Conservation (phyloP, 345 rosid species). For the Litchi chinensis region DNA sequence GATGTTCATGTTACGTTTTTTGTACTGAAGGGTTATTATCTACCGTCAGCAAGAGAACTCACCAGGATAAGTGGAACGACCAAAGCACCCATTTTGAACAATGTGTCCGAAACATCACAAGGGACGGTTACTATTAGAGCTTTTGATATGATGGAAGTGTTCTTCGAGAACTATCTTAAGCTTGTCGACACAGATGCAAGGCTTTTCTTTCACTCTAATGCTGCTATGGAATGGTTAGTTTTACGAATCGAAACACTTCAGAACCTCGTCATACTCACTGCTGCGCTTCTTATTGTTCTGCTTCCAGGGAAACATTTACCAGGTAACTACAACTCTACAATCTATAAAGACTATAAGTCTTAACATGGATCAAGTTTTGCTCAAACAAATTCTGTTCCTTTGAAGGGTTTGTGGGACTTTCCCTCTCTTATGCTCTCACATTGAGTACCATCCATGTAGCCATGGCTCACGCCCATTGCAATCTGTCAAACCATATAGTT, state of each 20-base stretch:
- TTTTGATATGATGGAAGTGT: constrained; percentile 60
- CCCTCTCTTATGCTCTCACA: constrained; percentile 57
- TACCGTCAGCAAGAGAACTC: constrained; percentile 77
- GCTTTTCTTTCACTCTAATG: constrained; percentile 81
- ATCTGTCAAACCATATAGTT: constrained; percentile 33
- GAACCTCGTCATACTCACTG: constrained; percentile 61
- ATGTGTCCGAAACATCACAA: constrained; percentile 80
- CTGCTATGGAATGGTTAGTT: constrained; percentile 78
- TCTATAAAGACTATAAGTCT: too few relatives aligned
- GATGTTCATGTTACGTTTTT: background rate
- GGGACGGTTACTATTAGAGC: constrained; percentile 83
- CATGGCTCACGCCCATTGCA: constrained; percentile 30
- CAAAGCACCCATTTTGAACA: constrained; percentile 90
- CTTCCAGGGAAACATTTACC: constrained; percentile 63
- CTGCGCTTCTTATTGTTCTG: constrained; percentile 71
- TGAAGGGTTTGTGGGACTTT: constrained; percentile 76
- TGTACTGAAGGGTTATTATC: constrained; percentile 52
- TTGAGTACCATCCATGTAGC: constrained; percentile 24
- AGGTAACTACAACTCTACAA: constrained; percentile 30
- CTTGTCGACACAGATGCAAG: constrained; percentile 77
- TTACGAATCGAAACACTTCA: constrained; percentile 69
- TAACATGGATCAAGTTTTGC: too few relatives aligned
- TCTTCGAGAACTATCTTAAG: constrained; percentile 54
- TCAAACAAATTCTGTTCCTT: too few relatives aligned
- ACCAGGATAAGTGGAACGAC: constrained; percentile 87